Conservation (phyloP, 2,329 filamentous ascomycete species). For the Harringtonia lauricola region DNA sequence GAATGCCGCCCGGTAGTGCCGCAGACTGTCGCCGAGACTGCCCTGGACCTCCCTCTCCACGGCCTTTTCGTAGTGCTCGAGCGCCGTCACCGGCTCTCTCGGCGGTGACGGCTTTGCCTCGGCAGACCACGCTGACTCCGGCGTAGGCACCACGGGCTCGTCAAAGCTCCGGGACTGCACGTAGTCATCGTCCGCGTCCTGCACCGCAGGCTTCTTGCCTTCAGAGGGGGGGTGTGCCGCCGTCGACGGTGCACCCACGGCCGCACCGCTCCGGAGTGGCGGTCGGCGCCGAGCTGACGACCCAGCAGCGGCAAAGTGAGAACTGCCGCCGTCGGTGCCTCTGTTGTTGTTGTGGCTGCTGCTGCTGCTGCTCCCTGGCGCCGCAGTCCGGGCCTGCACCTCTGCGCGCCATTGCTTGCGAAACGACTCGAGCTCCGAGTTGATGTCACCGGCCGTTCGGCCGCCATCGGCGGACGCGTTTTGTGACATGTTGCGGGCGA, state of each 20-base stretch:
- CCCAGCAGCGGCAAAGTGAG: too few relatives aligned
- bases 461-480: background rate
- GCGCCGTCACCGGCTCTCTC: constrained; percentile 55
- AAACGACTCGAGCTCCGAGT: constrained; percentile 75
- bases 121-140: constrained; percentile 9
- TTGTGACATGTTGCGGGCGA: constrained; percentile 5
- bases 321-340: too few relatives aligned
- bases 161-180: constrained; percentile 24
- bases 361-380: constrained; percentile 9
- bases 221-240: constrained; percentile 10
- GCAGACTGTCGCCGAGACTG: constrained; percentile 78
- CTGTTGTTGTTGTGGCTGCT: too few relatives aligned
- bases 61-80: constrained; percentile 88
- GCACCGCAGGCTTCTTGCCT: constrained; percentile 13
- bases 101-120: background rate
- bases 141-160: constrained; percentile 12
- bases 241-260: constrained; percentile 5
- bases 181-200: constrained; percentile 26
- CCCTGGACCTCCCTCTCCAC: constrained; percentile 81
- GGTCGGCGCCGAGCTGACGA: background rate
- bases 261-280: background rate
- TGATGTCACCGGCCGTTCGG: constrained; percentile 21
- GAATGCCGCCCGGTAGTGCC: constrained; percentile 83
- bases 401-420: constrained; percentile 79
- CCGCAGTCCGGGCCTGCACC: constrained; percentile 36